Evolutionary conservation across 768 basidiomycete genomes (phyloP).

Genomic region (Calocera viscosa): DNA sequence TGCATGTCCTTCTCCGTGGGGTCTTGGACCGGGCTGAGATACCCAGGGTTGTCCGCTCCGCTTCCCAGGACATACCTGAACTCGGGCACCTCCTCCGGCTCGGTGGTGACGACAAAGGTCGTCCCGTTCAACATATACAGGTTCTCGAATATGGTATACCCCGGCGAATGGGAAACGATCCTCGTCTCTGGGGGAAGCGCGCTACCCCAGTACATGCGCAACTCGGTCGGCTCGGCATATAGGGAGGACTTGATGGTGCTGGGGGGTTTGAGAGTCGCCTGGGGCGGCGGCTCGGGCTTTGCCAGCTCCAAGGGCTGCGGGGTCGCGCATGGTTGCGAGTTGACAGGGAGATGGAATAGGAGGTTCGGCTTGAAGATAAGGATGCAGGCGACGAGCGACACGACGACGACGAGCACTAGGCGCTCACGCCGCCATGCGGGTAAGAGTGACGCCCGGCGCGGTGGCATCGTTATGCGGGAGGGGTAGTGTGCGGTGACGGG

Average conservation of each 20-base stretch:
- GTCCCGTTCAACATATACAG: conserved; percentile 61
- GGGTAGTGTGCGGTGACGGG: background rate
- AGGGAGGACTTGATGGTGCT: conserved; percentile 29
- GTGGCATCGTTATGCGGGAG: background rate
- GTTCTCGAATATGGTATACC: conserved; percentile 74
- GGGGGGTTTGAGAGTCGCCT: conserved; percentile 21
- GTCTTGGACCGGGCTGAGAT: conserved; percentile 28
- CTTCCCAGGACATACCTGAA: conserved; percentile 26
- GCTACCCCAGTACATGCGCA: conserved; percentile 39
- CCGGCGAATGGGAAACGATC: conserved; percentile 51
- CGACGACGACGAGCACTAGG: background rate
- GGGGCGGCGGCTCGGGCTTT: conserved; percentile 24
- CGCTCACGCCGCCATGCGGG: background rate
- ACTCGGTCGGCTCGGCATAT: conserved; percentile 35
- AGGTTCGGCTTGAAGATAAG: background rate
- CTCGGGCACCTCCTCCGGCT: conserved; percentile 46
- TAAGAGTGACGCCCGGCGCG: background rate
- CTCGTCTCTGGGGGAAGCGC: conserved; percentile 40
- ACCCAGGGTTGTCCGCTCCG: conserved; percentile 30
- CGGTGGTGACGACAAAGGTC: conserved; percentile 62
- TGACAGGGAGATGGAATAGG: background rate
- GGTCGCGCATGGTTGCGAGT: background rate
- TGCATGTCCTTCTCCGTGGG: conserved; percentile 47
- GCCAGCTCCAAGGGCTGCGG: conserved; percentile 14
- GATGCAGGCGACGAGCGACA: background rate